phyloP scores from a whole-genome alignment of 2,329 filamentous ascomycete species.

The Fusarium cicatricum region DNA sequence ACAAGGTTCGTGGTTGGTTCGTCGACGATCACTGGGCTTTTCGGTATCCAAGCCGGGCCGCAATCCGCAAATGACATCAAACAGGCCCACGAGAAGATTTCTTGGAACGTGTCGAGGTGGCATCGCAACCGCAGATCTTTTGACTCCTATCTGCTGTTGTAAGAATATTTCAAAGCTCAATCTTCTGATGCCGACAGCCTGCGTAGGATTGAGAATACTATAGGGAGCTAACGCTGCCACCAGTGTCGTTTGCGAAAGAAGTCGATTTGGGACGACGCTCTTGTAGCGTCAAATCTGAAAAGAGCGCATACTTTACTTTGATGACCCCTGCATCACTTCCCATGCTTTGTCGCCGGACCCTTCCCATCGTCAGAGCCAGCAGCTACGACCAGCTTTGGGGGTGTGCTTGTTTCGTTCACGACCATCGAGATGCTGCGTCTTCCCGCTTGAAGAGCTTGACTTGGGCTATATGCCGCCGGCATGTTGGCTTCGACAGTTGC shows the following conservation, averaged over 20 bases:
- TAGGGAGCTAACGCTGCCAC: slow-evolving; percentile 32
- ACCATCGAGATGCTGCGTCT: slow-evolving; percentile 11
- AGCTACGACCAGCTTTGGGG: slow-evolving; percentile 8
- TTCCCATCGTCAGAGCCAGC: slow-evolving; percentile 16
- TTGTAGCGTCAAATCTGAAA: slow-evolving; percentile 22
- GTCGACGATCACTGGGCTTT: slow-evolving; percentile 24
- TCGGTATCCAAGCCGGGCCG: slow-evolving; percentile 6
- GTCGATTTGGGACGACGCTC: slow-evolving; percentile 23
- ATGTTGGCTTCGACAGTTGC: slow-evolving; percentile 58
- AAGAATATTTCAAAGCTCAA: not conserved
- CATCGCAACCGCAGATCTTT: slow-evolving; percentile 18
- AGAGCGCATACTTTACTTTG: slow-evolving; percentile 20
- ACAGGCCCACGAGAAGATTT: slow-evolving; percentile 6
- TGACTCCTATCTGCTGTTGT: slow-evolving; percentile 9
- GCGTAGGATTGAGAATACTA: slow-evolving; percentile 4
- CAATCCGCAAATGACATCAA: not conserved
- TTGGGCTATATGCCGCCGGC: slow-evolving; percentile 52
- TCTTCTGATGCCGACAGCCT: not conserved
- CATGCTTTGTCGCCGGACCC: slow-evolving; percentile 15
- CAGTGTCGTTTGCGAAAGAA: slow-evolving; percentile 18
- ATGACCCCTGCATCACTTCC: slow-evolving; percentile 13
- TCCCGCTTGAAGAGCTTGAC: slow-evolving; percentile 19
- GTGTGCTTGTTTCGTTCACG: slow-evolving; percentile 1
- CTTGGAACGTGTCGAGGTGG: slow-evolving; percentile 3
- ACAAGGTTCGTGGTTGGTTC: slow-evolving; percentile 17